Evolutionary conservation across 768 basidiomycete genomes (phyloP).

Genomic region (Boletus fagicola): DNA sequence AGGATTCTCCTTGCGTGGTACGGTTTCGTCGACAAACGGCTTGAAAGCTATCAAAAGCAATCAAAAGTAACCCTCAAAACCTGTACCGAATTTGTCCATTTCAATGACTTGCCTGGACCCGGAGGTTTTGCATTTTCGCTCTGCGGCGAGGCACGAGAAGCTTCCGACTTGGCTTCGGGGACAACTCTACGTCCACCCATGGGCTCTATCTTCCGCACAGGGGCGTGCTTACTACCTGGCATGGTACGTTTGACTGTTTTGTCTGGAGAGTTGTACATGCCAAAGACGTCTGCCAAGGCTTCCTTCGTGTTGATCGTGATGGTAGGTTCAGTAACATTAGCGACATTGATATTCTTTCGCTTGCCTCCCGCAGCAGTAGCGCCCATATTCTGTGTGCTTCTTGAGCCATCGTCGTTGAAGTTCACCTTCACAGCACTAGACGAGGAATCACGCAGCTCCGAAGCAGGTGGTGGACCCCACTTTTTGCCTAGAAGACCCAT

Average conservation of each 20-base stretch:
- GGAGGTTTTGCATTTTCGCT: slow-evolving; percentile 23
- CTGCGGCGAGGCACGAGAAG: slow-evolving; percentile 32
- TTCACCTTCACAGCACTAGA: slow-evolving; percentile 44
- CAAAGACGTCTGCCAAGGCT: slow-evolving; percentile 90
- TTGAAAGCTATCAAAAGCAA: slow-evolving; percentile 41
- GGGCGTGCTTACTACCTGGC: slow-evolving; percentile 72
- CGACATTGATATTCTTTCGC: slow-evolving; percentile 44
- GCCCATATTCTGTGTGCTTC: slow-evolving; percentile 41
- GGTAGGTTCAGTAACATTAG: slow-evolving; percentile 64
- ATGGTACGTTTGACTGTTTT: slow-evolving; percentile 56
- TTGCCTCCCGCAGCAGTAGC: slow-evolving; percentile 29
- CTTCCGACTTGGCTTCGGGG: slow-evolving; percentile 34
- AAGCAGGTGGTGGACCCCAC: slow-evolving; percentile 67
- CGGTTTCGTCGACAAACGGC: slow-evolving; percentile 69
- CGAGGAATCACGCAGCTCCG: slow-evolving; percentile 35
- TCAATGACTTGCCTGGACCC: slow-evolving; percentile 39
- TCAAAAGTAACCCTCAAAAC: slow-evolving; percentile 3
- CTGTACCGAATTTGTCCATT: slow-evolving; percentile 17
- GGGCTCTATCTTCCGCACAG: slow-evolving; percentile 64
- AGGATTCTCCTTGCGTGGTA: slow-evolving; percentile 43
- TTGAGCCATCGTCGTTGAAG: slow-evolving; percentile 60
- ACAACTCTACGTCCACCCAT: slow-evolving; percentile 35
- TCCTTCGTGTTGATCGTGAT: slow-evolving; percentile 98
- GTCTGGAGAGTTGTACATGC: slow-evolving; percentile 93
- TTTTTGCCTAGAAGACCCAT: slow-evolving; percentile 84